Conservation (phyloP, 1,284 basidiomycete species). For the Ceratobasidium theobromae region DNA sequence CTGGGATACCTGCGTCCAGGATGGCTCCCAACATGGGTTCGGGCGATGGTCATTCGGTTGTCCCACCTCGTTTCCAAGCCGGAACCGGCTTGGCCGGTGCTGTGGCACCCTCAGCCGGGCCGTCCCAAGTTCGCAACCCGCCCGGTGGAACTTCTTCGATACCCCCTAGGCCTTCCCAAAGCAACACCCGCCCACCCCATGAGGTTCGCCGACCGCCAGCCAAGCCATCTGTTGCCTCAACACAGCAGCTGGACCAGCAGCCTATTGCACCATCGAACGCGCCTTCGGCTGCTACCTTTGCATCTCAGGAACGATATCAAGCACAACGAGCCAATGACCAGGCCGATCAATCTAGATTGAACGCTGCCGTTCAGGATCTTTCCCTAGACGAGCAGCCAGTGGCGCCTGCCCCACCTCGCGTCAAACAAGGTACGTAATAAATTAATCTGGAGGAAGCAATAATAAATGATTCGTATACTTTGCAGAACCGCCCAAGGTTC, state of each 20-base stretch:
- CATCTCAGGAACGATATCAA: not conserved
- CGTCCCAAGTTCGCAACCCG: conserved; percentile 4
- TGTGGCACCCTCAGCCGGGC: conserved; percentile 20
- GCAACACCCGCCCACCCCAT: conserved; percentile 21
- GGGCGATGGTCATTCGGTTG: not conserved
- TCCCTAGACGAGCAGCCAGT: conserved; percentile 1
- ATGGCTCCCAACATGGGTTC: conserved; percentile 9
- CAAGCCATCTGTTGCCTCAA: conserved; percentile 29
- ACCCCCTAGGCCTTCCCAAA: conserved; percentile 42
- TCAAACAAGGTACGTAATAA: not conserved
- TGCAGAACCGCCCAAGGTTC: conserved; percentile 14
- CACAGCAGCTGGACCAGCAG: conserved; percentile 1
- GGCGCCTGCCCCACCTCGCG: not conserved
- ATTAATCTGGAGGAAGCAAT: not conserved
- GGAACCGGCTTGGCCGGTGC: conserved; percentile 81
- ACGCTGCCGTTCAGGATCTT: not conserved
- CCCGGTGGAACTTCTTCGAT: not conserved
- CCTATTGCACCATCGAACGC: not conserved
- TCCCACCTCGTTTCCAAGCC: conserved; percentile 73
- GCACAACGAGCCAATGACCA: not conserved
- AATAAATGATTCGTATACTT: not conserved
- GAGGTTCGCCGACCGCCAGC: conserved; percentile 47
- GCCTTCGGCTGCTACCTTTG: not conserved
- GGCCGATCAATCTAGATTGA: not conserved
- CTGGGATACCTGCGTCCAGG: conserved; percentile 12